These are phyloP conservation scores for Mycena chlorophos DNA, from an alignment of 768 basidiomycete species.

Conservation along the genomic window DNA sequence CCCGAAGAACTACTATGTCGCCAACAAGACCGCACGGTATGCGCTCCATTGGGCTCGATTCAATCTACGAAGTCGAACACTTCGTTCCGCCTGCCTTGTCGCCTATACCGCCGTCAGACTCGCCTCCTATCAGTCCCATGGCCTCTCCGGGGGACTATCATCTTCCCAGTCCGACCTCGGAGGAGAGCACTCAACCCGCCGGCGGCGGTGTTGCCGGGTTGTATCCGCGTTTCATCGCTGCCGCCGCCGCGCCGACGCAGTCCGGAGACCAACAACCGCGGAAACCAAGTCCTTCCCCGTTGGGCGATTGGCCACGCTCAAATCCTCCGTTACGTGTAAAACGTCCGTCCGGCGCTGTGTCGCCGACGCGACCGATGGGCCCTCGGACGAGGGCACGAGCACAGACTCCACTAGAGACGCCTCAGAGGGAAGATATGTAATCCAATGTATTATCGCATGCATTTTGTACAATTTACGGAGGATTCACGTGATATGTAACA, in stretches of 20 bases:
- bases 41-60: constrained; percentile 15
- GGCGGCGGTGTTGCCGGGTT: too few species aligned
- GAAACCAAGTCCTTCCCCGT: constrained; percentile 7
- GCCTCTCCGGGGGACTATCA: constrained; percentile 12
- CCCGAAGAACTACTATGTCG: constrained; percentile 10
- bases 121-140: constrained; percentile 7
- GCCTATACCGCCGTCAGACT: not conserved
- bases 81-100: constrained; percentile 10
- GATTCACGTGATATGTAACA: not conserved
- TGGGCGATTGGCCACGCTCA: constrained; percentile 20
- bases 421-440: not conserved
- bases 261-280: not conserved
- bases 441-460: not conserved
- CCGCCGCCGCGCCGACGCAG: constrained; percentile 9
- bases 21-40: constrained; percentile 15
- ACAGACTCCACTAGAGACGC: constrained; percentile 2
- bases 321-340: constrained; percentile 19
- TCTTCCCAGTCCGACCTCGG: constrained; percentile 7
- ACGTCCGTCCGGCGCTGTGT: not conserved
- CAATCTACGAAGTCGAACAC: constrained; percentile 20
- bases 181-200: constrained; percentile 11
- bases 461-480: not conserved
- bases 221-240: constrained; percentile 19
- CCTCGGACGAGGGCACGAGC: constrained; percentile 14
- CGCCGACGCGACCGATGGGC: constrained; percentile 12